Evolutionary conservation across 176 grass and related monocot genomes (phyloP), one percentile per base, ranked within the genome.

Genomic region (Poa annua): DNA sequence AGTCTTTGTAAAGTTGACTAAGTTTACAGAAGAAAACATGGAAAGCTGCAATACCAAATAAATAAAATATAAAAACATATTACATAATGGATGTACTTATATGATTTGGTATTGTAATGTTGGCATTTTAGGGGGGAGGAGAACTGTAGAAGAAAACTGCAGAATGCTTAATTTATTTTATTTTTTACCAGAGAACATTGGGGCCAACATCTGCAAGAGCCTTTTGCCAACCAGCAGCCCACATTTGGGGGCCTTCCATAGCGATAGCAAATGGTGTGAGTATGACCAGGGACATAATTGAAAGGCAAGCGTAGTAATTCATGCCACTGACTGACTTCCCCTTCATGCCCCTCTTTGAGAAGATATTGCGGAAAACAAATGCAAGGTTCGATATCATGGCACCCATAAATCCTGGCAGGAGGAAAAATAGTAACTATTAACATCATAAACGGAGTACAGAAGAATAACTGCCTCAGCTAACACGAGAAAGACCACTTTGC

Each of bases 321-420:
- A 97, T 97, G 78, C 95, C 95, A 71, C 92, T 92, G 41, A 97
- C 86, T 0, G 92, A 90, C 82, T 85, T 92, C 47, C 92, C 95
- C 86, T 94, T 97, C 95, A 97, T 97, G 26, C 95, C 95, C 75
- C n/a, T 88, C 88, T 97, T 97, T 0, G 95, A 97, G 78, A 97
- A 97, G 52, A 94, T 92, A 71, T 97, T 97, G 20, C 92, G 89
- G 86, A 94, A 97, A 80, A 97, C 95, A 77, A 97, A 94, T 56
- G 95, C 95, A 86, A 97, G 84, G 79, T 97, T 97, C n/a, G 95
- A 97, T 76, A 97, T 92, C 95, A 97, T 97, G 13, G 95, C 95
- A 74, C 92, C 95, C 88, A 94, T 97, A 72, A 97, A 97, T 67
- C 95, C 95, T 97, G 88, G 8, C 72, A 85, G 22, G 16, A 92